Base-by-base conservation (phyloP, 1,139 yeast genomes). In the Pichia sp. region DNA sequence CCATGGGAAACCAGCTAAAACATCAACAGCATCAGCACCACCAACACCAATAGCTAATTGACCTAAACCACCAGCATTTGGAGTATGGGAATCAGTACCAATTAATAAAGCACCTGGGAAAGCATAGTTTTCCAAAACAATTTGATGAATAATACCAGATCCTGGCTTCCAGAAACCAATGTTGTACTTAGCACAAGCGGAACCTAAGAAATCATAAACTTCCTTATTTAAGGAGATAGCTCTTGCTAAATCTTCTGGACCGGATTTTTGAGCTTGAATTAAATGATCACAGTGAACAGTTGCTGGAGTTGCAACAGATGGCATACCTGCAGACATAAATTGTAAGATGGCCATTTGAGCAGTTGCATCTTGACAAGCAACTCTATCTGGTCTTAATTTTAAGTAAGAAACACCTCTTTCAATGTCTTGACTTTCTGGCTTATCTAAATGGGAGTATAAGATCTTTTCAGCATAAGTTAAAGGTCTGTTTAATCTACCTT, bases 151-250 rank as follows among this genome's bases (percentile, higher is more conserved):
- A 64, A 91, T 91, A 76, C 98, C 98, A 46, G 96, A 88, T 66
- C 97, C 97, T 65, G 98, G 97, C 67, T 85, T 86, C 98, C 98
- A 91, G 88, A 91, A 91, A 68, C 96, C 96, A 69, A 91, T 85
- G 78, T 88, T 85, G 76, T 89, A 91, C 73, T 89, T 89, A 60
- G 96, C 95, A 66, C 96, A 85, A 51, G 96, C 91, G 54, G 94
- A 69, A 50, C 87, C 78, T 70, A 91, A 79, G 76, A 91, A 91
- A 70, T 91, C 96, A 69, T 80, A 91, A 54, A 91, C 98, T 72
- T 91, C 98, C 73, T 84, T 87, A 79, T 91, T 91, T 63, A 87
- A 72, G 62, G 80, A 82, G 62, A 87, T 81, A 63, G 98, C 96
- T 69, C 96, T 82, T 46, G 80, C 81, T 70, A 91, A 80, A 75